Evolutionary conservation across 2,329 filamentous ascomycete species (phyloP), one percentile per base, ranked within the genome.

Genomic region (Lasiodiplodia sp.): DNA sequence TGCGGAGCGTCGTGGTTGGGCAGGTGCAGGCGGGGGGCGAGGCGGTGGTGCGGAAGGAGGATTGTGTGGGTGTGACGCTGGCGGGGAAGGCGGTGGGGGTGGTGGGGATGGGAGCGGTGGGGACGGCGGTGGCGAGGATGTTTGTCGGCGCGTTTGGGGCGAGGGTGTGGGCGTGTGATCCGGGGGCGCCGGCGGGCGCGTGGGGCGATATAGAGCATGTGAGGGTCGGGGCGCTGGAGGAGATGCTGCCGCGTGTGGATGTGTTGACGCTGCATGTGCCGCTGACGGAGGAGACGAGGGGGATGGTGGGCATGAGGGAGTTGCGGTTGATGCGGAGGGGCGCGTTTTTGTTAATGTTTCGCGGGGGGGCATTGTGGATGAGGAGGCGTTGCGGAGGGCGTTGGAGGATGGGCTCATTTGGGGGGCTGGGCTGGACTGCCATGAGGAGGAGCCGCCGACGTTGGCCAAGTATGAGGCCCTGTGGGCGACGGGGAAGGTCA

Each of bases 391-490:
- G 18, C 76, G 80, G 14, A 73, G 72, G 16, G 83, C 82, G 3
- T 72, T 86, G 66, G 77, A 75, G 40, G 75, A 81, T n/a, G 75
- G 75, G 5, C 72, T 74, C 66, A 82, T 85, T 52, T 79, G 79
- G 16, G 83, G 84, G 0, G 83, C 82, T 3, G 84, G 82, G 23
- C 79, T 82, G 2, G 84, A 86, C 74, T 84, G 85, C 23, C 83
- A 84, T 66, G 76, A 78, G 51, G 74, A 77, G 21, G 84, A 86
- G 69, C 84, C 84, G 21, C 81, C 79, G 10, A 81, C 78, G 0
- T 77, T 76, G 40, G 74, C 72, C 38, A 79, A 76, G 10, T 80
- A 81, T 11, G 73, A 84, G 62, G 71, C 83, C 11, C 78, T 82
- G 10, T 77, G 75, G 18, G 74, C 77, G 44, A 78, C 80, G 28